phyloP scores from a whole-genome alignment of 2,329 filamentous ascomycete species.

The Lecanicillium sp. region DNA sequence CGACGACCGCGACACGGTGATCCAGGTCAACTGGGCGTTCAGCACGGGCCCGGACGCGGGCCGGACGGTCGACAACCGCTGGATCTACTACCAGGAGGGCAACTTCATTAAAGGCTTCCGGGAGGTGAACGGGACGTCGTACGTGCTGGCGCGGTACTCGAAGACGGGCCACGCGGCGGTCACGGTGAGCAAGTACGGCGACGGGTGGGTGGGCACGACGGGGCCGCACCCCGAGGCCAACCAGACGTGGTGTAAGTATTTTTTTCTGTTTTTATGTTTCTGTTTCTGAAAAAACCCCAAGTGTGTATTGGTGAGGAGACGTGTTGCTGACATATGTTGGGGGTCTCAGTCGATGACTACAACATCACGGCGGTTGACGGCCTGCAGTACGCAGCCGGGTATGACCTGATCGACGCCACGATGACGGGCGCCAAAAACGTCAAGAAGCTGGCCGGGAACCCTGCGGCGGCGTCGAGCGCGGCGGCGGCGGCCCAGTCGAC shows the following conservation, averaged over 20 bases:
- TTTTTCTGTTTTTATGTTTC: too few species aligned
- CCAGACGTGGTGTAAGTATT: constrained; percentile 21
- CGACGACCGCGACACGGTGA: constrained; percentile 17
- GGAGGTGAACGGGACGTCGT: constrained; percentile 9
- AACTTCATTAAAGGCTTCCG: constrained; percentile 16
- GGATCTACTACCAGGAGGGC: constrained; percentile 25
- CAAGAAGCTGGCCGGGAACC: not conserved
- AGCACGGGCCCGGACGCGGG: constrained; percentile 11
- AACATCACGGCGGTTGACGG: constrained; percentile 20
- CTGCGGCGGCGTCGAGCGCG: not conserved
- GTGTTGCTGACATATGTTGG: too few species aligned
- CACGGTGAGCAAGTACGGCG: constrained; percentile 18
- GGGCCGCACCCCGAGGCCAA: constrained; percentile 23
- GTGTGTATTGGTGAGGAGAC: too few species aligned
- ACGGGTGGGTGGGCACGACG: constrained; percentile 21
- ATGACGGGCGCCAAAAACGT: constrained; percentile 9
- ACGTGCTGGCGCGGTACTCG: constrained; percentile 20
- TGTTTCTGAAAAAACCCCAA: too few species aligned
- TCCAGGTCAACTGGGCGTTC: constrained; percentile 23
- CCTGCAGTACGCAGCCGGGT: constrained; percentile 18
- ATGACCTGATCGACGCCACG: constrained; percentile 20
- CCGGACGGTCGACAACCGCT: constrained; percentile 14
- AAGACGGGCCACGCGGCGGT: constrained; percentile 21
- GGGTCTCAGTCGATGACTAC: constrained; percentile 13
- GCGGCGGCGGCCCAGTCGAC: not conserved